Evolutionary conservation across 2,329 filamentous ascomycete species (phyloP), one percentile per base, ranked within the genome.

Genomic region (Scytalidium lignicola): DNA sequence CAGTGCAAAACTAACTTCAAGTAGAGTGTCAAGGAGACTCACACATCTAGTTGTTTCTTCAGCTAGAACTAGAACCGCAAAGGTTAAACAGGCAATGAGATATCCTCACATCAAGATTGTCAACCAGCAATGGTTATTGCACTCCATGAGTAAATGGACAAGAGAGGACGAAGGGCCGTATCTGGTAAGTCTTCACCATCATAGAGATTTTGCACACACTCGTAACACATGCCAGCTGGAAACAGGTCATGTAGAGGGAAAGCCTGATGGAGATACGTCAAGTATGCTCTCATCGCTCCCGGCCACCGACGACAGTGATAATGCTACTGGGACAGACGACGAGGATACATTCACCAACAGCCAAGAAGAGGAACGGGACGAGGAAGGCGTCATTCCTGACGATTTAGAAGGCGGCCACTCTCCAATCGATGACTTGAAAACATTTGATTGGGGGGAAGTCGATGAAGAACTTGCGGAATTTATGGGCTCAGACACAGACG

Each of bases 21-120:
- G 20, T 6, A 76, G 72, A 28, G 73, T 91, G 7, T 78, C 76
- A 1, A 73, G 74, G 26, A 79, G 78, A 48, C 78, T 88, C 13
- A 90, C 87, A 0, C 88, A 91, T 65, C 76, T 91, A 4, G 85
- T 91, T 2, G 83, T 87, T 8, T 85, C 81, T 46, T 82, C 80
- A 17, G 75, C 80, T 15, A 76, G 86, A 20, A 86, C 86, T 26
- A 83, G 91, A 19, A 97, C 93, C 0, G 86, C 89, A 47, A 99
- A 99, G 69, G 90, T 97, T 41, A 85, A 88, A 43, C 86, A 91
- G 66, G 93, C 93, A 0, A 85, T 88, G 13, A 82, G 84, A 55
- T 86, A 90, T 48, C 75, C 86, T 0, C 81, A 82, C 46, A 88
- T 97, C 67, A 91, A 90, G 65, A 95, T 99, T 51, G 93, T 99